Conservation (phyloP, 352 stramenopile species). For the Plasmopara muralis region DNA sequence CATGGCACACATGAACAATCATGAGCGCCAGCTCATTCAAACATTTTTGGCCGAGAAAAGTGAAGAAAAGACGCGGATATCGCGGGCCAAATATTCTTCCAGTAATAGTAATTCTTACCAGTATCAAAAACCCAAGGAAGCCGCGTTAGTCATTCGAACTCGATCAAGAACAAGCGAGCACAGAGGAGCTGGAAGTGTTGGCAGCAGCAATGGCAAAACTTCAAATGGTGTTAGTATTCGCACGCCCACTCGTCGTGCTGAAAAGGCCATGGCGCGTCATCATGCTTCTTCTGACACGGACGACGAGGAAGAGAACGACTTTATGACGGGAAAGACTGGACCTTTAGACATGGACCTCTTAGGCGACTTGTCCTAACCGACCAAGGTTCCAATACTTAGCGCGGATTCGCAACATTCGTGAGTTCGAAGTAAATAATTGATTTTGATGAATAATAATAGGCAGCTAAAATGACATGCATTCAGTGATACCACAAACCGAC, state of each 20-base stretch:
- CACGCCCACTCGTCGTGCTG: constrained; percentile 23
- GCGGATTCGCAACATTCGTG: too few relatives aligned
- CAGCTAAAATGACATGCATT: background rate
- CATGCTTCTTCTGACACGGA: constrained; percentile 60
- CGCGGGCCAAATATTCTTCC: constrained; percentile 40
- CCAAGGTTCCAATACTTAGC: too few relatives aligned
- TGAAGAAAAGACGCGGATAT: constrained; percentile 44
- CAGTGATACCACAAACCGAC: background rate
- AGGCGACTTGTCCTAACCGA: constrained; percentile 19
- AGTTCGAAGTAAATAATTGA: too few relatives aligned
- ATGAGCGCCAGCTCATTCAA: constrained; percentile 49
- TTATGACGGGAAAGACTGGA: constrained; percentile 34
- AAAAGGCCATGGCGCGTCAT: constrained; percentile 18
- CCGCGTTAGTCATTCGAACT: constrained; percentile 71
- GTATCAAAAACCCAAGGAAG: constrained; percentile 70
- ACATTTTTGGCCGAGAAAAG: constrained; percentile 52
- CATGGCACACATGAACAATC: constrained; percentile 30
- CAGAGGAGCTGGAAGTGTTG: constrained; percentile 34
- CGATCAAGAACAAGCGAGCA: constrained; percentile 60
- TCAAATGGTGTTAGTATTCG: constrained; percentile 56
- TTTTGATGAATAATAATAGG: background rate
- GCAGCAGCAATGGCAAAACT: constrained; percentile 44
- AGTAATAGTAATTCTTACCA: constrained; percentile 42
- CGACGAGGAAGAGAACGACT: constrained; percentile 62
- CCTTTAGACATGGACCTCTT: constrained; percentile 45